Base-by-base conservation (phyloP, 2,329 filamentous ascomycete species). In the Emergomyces pasteurianus region DNA sequence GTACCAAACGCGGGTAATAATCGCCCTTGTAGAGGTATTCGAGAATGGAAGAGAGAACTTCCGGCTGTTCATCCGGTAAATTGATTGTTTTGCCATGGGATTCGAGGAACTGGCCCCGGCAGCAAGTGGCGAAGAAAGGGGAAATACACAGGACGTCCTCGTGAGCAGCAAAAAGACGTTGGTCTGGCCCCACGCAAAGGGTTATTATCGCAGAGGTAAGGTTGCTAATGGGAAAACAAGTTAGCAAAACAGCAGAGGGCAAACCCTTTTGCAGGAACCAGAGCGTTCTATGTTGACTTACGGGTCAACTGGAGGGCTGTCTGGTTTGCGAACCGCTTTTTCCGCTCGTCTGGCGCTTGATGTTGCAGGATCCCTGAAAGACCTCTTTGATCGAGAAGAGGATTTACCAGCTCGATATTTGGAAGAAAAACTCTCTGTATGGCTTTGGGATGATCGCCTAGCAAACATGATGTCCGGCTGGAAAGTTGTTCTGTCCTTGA, bases 1-100 rank as follows among this genome's bases (percentile, higher is more conserved):
- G 90, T 61, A 90, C 77, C 28, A 95, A 81, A 21, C 88, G 87
- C 2, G 92, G 91, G 67, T 87, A 92, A 77, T 96, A 96, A 75
- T 96, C 92, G 65, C 91, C 91, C 76, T 95, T 95, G 82, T 95
- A 95, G 61, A 96, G 84, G 67, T 88, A 96, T 72, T 96, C 92
- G 61, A 96, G 85, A 12, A 96, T 82, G 6, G 88, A 91, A 8
- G 90, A 95, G 74, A 96, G 92, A 69, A 95, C 87, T 72, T 95
- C 90, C 23, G 92, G 90, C 67, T 92, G 87, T 74, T 96, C 92
- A 63, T 92, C 85, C 1, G 90, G 87, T 1, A 96, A 83, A 58
- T 87, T 82, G 71, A 96, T 87, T 60, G 87, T 86, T 76, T 90
- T 91, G 71, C 79, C 80, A 55, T 73, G 71, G 18, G 78, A 71